Base-by-base conservation (phyloP, 257 asterid species). In the Solanum virginianum region DNA sequence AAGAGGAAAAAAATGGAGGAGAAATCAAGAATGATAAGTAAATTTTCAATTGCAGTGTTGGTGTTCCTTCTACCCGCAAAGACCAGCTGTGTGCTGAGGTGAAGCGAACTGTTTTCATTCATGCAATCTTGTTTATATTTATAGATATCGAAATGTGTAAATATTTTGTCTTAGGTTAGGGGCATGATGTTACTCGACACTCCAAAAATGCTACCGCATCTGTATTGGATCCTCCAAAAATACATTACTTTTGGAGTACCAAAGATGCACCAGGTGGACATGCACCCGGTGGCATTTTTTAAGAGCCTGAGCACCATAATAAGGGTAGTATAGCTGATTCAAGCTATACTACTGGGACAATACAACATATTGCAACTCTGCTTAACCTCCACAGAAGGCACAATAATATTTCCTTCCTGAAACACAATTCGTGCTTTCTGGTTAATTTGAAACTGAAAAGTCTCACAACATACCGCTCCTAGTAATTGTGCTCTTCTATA, bases 401-500 rank as follows among this genome's bases (percentile, higher is more conserved):
- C 62, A 49, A 49, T 75, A 14, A 75, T 56, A 24, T 75, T 74
- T 65, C 60, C 43, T 75, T 15, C 9, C 81, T 24, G 62, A n/a
- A 75, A 49, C 14, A 13, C 81, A 74, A 74, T 47, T 74, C 59
- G 47, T 47, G 41, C 41, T 74, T 74, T 74, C 81, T 1, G 56
- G 13, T 45, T 74, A 47, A 39, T 36, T 69, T 69, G 51, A 69
- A 69, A 32, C 26, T 39, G 29, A 3, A 39, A 36, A 69, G 54
- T 47, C 39, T 65, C 69, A 88, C 75, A 84, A 77, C 94, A 80
- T 96, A 96, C 99, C 85, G 99, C 97, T 90, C 94, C 98, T 81
- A 94, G 92, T 69, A 94, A 89, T 90, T 93, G 98, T 59, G 98
- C 94, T 71, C 84, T 92, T 69, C 95, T 89, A 91, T 90, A 96